A percentile compares a stretch with the other conserved stretches of the same genome.
Evolutionary conservation across 495 filamentous ascomycete genomes (phyloP).

Genomic region (Tuber calosporum): DNA sequence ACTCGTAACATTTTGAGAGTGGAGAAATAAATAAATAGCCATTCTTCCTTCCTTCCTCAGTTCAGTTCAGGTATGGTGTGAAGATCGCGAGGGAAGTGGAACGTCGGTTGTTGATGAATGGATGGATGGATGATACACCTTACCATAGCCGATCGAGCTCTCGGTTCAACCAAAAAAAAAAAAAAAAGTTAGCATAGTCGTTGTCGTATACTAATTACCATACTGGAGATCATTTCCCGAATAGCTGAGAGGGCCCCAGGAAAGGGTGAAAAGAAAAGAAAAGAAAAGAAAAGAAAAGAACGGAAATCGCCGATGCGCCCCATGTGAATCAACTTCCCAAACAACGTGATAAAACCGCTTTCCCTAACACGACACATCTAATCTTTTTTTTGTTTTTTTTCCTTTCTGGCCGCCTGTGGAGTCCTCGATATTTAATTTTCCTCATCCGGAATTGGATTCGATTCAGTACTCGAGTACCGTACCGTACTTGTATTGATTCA

Average conservation of each 20-base stretch:
- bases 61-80: too few species aligned
- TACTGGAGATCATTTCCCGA: not conserved
- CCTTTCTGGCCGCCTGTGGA: not conserved
- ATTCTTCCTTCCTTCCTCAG: not conserved
- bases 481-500: not conserved
- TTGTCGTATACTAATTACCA: too few species aligned
- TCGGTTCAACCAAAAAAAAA: not conserved
- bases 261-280: not conserved
- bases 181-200: not conserved
- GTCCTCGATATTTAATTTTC: not conserved
- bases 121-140: too few species aligned
- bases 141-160: slow-evolving; percentile 1
- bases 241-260: not conserved
- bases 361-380: not conserved
- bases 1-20: not conserved
- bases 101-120: not conserved
- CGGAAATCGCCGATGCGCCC: slow-evolving; percentile 1
- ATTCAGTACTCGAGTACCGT: too few species aligned
- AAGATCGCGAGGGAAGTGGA: not conserved
- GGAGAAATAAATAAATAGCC: slow-evolving; percentile 1
- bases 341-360: not conserved
- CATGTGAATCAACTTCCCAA: not conserved
- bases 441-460: not conserved
- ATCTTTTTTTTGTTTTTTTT: too few species aligned
- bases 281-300: not conserved